Evolutionary conservation across 225 moss, liverwort and hornwort species (phyloP).

Genomic region (Physcomitrium patens): DNA sequence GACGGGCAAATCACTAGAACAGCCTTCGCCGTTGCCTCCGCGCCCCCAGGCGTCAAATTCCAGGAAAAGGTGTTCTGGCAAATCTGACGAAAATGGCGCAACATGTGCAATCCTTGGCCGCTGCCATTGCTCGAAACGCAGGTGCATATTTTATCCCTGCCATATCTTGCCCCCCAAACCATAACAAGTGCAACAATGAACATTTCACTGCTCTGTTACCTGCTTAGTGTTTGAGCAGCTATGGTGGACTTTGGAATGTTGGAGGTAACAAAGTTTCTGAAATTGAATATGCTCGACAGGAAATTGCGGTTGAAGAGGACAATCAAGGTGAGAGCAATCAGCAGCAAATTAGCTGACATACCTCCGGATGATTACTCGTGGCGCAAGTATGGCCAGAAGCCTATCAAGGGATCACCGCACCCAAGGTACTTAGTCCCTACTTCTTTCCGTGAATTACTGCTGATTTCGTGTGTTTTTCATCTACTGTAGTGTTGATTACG

Average conservation of each 20-base stretch:
- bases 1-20: slow-evolving; percentile 39
- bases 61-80: slow-evolving; percentile 83
- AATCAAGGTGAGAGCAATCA: slow-evolving; percentile 85
- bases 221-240: not conserved
- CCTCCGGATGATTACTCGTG: slow-evolving; percentile 94
- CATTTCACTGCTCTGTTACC: too few relatives aligned
- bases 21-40: slow-evolving; percentile 55
- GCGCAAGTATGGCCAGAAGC: slow-evolving; percentile 98
- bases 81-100: slow-evolving; percentile 83
- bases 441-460: not conserved
- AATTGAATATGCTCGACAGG: slow-evolving; percentile 33
- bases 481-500: not conserved
- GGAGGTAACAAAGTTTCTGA: not conserved
- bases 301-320: slow-evolving; percentile 80
- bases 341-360: slow-evolving; percentile 93
- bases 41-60: slow-evolving; percentile 47
- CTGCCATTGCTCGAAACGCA: slow-evolving; percentile 95
- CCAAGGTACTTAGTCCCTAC: slow-evolving; percentile 59
- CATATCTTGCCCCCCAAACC: not conserved
- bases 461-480: not conserved
- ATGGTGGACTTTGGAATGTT: not conserved
- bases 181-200: not conserved
- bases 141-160: slow-evolving; percentile 40
- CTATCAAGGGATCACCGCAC: slow-evolving; percentile 97
- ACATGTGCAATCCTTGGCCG: slow-evolving; percentile 80